Evolutionary conservation across 75 land plant species (phyloP), one percentile per base, ranked within the genome.

Genomic region (Chamaecyparis obtusa): DNA sequence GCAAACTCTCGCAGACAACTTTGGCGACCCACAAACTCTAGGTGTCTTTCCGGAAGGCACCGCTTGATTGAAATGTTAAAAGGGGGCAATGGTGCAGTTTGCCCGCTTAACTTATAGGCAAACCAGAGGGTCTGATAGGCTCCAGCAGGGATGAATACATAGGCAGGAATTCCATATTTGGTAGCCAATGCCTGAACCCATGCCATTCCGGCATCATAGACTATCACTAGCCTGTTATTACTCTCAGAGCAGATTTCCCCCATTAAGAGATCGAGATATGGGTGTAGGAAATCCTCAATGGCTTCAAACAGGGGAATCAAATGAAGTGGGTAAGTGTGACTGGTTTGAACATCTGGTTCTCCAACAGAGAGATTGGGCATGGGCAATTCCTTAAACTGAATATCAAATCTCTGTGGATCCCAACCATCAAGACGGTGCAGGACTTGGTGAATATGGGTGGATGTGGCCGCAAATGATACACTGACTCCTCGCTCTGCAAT

Each of bases 391-490:
- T 88, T 88, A 85, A 91, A 93, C 30, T 39, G 84, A 86, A 91
- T 76, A 21, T 83, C 75, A 36, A 88, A 24, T 0, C 33, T 43
- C 14, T 35, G 69, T 30, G 87, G 87, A 9, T 16, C 60, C 88
- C 87, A 86, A 14, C 91, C 89, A n/a, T 87, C 72, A 49, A 77
- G 2, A 5, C 93, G 90, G 48, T 60, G 69, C 35, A 39, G 82
- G 75, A 64, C 93, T 76, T 92, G 91, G 19, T 89, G 91, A 83
- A 84, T 89, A 76, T 92, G 93, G 83, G 88, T 48, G 85, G 90
- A 83, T 39, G 92, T 79, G 85, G 85, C 85, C 51, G 74, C 85
- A 69, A 48, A 90, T 76, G 85, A 84, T 24, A 90, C 91, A 19
- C 37, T 83, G 55, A 92, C 30, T 83, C 86, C 83, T 84, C 85